phyloP scores from a whole-genome alignment of 225 moss, liverwort and hornwort genomes.

The Pseudisothecium myosuroides region DNA sequence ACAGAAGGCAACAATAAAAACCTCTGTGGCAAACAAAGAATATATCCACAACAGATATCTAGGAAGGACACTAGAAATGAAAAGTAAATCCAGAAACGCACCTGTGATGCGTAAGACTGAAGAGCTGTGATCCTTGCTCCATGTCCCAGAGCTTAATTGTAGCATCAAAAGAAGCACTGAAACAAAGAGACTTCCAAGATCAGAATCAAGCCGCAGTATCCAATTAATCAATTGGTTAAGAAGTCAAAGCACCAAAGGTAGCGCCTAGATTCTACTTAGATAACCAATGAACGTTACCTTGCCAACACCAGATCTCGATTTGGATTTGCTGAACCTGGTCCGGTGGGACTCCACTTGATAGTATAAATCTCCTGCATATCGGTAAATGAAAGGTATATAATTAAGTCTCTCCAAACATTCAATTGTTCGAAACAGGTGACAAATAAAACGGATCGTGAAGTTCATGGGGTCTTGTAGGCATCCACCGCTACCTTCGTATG shows the following conservation, averaged over 20 bases:
- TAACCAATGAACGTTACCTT: slow-evolving; percentile 33
- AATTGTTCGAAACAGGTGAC: neutral
- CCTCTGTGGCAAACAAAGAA: neutral
- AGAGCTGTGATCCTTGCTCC: slow-evolving; percentile 82
- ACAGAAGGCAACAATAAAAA: neutral
- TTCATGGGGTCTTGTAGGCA: neutral
- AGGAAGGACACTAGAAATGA: neutral
- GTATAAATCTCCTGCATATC: slow-evolving; percentile 83
- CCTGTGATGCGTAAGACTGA: slow-evolving; percentile 93
- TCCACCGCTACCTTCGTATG: slow-evolving; percentile 59
- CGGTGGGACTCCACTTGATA: slow-evolving; percentile 99
- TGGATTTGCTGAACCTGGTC: slow-evolving; percentile 81
- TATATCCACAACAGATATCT: neutral
- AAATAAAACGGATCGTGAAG: neutral
- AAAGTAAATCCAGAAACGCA: neutral
- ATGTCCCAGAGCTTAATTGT: slow-evolving; percentile 98
- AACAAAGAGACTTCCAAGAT: neutral
- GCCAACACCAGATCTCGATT: slow-evolving; percentile 88
- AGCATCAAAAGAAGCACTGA: slow-evolving; percentile 97
- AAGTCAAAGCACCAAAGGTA: neutral
- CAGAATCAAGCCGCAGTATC: neutral
- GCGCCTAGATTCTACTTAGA: neutral
- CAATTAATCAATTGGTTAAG: neutral
- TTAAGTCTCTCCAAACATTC: neutral
- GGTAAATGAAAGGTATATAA: neutral